Evolutionary conservation across 164 flowering plant genomes (phyloP), one percentile per base, ranked within the genome.

Genomic region (Sedum album): DNA sequence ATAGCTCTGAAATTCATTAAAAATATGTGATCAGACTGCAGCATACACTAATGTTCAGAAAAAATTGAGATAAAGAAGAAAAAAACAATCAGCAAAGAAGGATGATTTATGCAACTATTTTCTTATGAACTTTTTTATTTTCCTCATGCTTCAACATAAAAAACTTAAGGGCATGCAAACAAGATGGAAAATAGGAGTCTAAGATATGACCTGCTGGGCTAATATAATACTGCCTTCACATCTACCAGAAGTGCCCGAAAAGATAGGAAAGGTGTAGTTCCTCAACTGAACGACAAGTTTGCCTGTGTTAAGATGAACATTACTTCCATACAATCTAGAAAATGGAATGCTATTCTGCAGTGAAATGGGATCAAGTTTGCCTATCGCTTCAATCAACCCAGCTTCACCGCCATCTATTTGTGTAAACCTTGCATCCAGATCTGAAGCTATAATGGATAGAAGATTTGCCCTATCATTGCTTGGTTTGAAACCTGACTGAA

Each of bases 401-500:
- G 76, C 75, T 68, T 88, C 92, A 69, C 91, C 97, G 70, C 96
- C 97, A 72, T 88, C 96, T 82, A 95, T 83, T 72, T 71, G 81
- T 7, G 84, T 82, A 81, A 90, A 80, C 74, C 82, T 89, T 30
- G 89, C 66, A 69, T 92, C 97, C 72, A 81, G 74, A 25, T 69
- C 71, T 60, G 71, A 85, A 44, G 93, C 96, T 73, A 78, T 70
- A 67, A 90, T 71, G 25, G 97, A 83, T 70, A 95, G 80, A 81
- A 95, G 84, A 70, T 96, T 86, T 69, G 85, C 81, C 78, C 97
- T 81, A 7, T 84, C 48, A 51, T 82, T 77, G 72, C 94, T 92
- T 48, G 84, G 86, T 78, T 75, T 95, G 68, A 95, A 95, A 69
- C 97, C 99, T 71, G 94, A 77, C 78, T 92, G 99, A 75, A 95